Conservation (phyloP, 2,329 filamentous ascomycete species). For the Clarireedia paspali region DNA sequence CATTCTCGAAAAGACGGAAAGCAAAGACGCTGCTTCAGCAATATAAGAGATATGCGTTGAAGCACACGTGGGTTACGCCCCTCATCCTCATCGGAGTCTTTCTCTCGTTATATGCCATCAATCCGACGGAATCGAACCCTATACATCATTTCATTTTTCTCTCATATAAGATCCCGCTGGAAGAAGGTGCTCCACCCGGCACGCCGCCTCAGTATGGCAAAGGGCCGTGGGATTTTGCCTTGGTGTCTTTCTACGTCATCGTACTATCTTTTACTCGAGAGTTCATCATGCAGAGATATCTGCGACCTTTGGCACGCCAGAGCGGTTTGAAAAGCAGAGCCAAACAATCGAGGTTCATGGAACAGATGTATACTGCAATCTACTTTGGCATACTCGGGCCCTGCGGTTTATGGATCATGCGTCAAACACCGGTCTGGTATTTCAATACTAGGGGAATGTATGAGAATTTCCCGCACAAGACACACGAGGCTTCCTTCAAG, state of each 20-base stretch:
- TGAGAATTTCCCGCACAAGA: constrained; percentile 75
- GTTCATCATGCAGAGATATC: constrained; percentile 86
- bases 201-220: constrained; percentile 71
- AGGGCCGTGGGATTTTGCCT: constrained; percentile 73
- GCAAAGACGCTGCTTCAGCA: constrained; percentile 38
- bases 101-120: constrained; percentile 60
- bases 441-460: constrained; percentile 91
- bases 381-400: constrained; percentile 83
- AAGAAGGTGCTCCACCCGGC: constrained; percentile 32
- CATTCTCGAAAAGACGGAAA: constrained; percentile 30
- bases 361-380: constrained; percentile 86
- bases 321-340: constrained; percentile 61
- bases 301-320: constrained; percentile 66
- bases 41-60: constrained; percentile 36
- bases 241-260: constrained; percentile 82
- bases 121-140: constrained; percentile 71
- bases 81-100: constrained; percentile 58
- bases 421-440: constrained; percentile 82
- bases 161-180: constrained; percentile 64
- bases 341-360: constrained; percentile 90
- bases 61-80: constrained; percentile 57
- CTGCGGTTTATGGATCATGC: constrained; percentile 85
- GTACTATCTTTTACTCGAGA: constrained; percentile 89
- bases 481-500: constrained; percentile 76
- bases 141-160: constrained; percentile 79